Conservation (phyloP, 768 basidiomycete genomes). For the Suillus luteus region DNA sequence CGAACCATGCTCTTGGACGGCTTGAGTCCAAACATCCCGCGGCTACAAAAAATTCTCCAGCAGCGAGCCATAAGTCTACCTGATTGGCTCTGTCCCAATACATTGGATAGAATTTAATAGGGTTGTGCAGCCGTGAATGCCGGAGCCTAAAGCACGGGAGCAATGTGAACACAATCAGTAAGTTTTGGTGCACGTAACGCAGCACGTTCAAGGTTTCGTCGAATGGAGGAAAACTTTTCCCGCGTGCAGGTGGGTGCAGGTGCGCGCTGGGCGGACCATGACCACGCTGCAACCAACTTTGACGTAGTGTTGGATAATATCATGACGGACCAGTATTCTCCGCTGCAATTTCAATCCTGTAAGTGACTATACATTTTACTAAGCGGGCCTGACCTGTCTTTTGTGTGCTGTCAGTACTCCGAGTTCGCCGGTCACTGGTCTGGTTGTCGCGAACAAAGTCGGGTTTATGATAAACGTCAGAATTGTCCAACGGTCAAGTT, state of each 20-base stretch:
- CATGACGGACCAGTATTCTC: slow-evolving; percentile 49
- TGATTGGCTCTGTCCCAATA: slow-evolving; percentile 60
- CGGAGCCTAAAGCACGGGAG: slow-evolving; percentile 38
- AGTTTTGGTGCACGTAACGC: neutral
- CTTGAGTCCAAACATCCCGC: slow-evolving; percentile 44
- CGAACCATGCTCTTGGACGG: slow-evolving; percentile 17
- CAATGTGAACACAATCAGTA: neutral
- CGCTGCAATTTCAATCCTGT: slow-evolving; percentile 36
- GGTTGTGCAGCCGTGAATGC: slow-evolving; percentile 54
- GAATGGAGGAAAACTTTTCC: neutral
- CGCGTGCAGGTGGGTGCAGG: neutral
- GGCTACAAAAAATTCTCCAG: slow-evolving; percentile 35
- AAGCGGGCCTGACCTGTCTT: slow-evolving; percentile 45
- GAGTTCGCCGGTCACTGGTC: slow-evolving; percentile 44
- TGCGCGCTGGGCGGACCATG: neutral
- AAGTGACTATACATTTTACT: slow-evolving; percentile 8
- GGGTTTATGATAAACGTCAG: slow-evolving; percentile 64
- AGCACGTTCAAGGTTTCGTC: neutral
- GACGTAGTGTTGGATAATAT: slow-evolving; percentile 1
- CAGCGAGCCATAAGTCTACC: slow-evolving; percentile 33
- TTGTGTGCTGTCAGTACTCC: slow-evolving; percentile 54
- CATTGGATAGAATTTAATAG: slow-evolving; percentile 52
- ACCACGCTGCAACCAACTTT: neutral
- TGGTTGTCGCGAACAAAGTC: slow-evolving; percentile 54
- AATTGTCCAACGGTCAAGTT: slow-evolving; percentile 54